Conservation (phyloP, 192 early-diverging fungal species). For the Coemansia sp. region DNA sequence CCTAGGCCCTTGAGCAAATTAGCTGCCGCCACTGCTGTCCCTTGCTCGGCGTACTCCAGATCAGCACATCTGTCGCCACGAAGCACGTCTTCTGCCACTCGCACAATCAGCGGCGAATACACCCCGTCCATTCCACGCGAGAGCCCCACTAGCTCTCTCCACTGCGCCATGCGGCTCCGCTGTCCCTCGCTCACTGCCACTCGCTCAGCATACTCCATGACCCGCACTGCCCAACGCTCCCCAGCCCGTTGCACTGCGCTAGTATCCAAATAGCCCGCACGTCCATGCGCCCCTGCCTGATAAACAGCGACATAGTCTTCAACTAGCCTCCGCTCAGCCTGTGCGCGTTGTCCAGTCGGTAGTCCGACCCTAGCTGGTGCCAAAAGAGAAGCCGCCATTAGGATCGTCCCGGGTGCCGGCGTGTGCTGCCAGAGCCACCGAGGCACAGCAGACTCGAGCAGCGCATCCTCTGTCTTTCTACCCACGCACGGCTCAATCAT, state of each 20-base stretch:
- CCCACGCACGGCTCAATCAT: constrained; percentile 14
- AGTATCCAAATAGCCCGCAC: neutral
- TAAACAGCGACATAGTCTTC: constrained; percentile 28
- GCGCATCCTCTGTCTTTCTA: neutral
- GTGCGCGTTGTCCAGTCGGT: constrained; percentile 25
- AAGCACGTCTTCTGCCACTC: constrained; percentile 30
- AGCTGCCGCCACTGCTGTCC: constrained; percentile 28
- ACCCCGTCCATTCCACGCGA: constrained; percentile 24
- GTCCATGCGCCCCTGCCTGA: neutral
- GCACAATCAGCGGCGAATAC: constrained; percentile 30
- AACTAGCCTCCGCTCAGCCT: constrained; percentile 36
- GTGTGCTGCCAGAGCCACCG: constrained; percentile 38
- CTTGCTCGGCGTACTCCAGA: constrained; percentile 45
- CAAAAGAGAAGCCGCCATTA: constrained; percentile 48
- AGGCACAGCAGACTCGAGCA: neutral
- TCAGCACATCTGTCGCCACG: constrained; percentile 17
- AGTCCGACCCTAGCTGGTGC: constrained; percentile 27
- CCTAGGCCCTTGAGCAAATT: constrained; percentile 53
- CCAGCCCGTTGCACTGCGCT: neutral
- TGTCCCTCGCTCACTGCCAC: constrained; percentile 36
- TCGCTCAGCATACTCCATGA: constrained; percentile 11
- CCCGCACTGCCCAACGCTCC: constrained; percentile 26
- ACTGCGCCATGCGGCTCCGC: constrained; percentile 27
- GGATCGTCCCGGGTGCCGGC: constrained; percentile 45
- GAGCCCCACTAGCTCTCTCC: constrained; percentile 30